Evolutionary conservation across 179 eudicot genomes (phyloP).

Genomic region (Corrigiola litoralis): DNA sequence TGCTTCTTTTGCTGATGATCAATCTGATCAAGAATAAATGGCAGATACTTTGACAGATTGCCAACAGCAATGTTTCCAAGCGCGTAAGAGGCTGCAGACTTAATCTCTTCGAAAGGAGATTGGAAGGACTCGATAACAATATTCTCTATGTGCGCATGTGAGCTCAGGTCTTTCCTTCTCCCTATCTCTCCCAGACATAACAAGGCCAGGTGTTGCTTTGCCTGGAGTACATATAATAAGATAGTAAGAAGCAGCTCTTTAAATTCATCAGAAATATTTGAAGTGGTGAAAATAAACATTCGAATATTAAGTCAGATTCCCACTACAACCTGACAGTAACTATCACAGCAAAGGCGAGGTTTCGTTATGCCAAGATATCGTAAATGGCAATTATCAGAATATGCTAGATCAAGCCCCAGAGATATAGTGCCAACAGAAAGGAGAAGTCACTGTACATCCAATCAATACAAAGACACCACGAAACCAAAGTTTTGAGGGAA

Average conservation of each 20-base stretch:
- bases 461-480: not conserved
- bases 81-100: constrained; percentile 97
- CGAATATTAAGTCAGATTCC: not conserved
- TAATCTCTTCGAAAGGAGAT: constrained; percentile 90
- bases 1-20: constrained; percentile 98
- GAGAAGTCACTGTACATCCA: too few species aligned
- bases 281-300: not conserved
- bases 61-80: constrained; percentile 99
- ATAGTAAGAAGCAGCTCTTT: not conserved
- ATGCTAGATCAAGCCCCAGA: too few species aligned
- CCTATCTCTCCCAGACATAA: constrained; percentile 97
- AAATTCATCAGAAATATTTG: not conserved
- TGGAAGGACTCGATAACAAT: constrained; percentile 87
- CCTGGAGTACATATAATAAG: constrained; percentile 35
- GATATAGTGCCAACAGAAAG: too few species aligned
- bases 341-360: too few species aligned
- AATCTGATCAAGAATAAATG: constrained; percentile 92
- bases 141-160: constrained; percentile 86
- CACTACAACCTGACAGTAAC: not conserved
- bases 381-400: too few species aligned
- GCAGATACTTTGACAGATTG: constrained; percentile 78
- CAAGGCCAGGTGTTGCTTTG: constrained; percentile 90
- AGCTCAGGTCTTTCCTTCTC: constrained; percentile 86
- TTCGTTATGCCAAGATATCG: too few species aligned
- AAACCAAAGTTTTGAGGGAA: not conserved